Evolutionary conservation across 192 early-diverging fungal genomes (phyloP).

Genomic region (Rhizoclosmatium sp.): DNA sequence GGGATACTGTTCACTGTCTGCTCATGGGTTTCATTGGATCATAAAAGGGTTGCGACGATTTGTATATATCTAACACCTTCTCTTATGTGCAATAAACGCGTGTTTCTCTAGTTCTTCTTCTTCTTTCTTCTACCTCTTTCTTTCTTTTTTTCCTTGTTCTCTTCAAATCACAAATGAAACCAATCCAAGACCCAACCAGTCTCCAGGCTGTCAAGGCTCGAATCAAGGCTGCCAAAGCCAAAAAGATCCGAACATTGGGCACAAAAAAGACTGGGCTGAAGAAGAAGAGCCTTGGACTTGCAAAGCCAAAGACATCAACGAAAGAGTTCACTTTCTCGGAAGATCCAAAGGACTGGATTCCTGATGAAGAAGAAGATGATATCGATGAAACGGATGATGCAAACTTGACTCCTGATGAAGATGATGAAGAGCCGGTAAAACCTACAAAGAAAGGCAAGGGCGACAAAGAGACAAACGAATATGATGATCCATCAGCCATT

Average conservation of each 20-base stretch:
- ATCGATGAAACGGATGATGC: neutral
- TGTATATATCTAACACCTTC: neutral
- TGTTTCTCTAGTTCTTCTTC: neutral
- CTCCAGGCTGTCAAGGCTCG: neutral
- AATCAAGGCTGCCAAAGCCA: neutral
- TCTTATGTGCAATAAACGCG: neutral
- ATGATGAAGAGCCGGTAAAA: neutral
- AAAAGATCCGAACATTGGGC: neutral
- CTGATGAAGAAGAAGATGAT: neutral
- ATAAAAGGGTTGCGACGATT: too few relatives aligned
- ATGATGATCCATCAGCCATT: neutral
- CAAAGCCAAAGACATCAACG: neutral
- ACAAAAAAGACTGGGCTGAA: neutral
- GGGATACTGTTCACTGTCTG: too few relatives aligned
- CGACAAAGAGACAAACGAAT: neutral
- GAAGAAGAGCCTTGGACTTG: neutral
- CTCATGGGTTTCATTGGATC: too few relatives aligned
- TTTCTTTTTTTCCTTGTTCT: slow-evolving; percentile 17
- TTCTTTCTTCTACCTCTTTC: neutral
- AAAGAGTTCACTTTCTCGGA: neutral
- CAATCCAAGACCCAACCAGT: neutral
- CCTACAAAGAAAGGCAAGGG: neutral
- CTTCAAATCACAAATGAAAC: neutral
- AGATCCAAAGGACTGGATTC: slow-evolving; percentile 10
- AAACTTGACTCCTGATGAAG: neutral